Base-by-base conservation (phyloP, 345 rosid species). In the Rhodamnia rubescens region DNA sequence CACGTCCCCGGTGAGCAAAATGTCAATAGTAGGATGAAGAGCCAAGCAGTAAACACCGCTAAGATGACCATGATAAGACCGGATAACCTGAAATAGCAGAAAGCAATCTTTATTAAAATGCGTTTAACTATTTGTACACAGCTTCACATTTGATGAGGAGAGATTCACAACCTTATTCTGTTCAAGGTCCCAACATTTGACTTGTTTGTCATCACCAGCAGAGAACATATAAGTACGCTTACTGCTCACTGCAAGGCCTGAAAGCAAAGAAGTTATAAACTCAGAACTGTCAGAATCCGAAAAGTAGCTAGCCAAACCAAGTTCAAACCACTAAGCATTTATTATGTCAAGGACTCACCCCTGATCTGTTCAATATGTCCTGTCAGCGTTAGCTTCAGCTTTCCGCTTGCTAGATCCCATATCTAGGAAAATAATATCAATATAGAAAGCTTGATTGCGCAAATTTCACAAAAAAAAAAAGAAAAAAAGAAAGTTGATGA, bases 101-200 rank as follows among this genome's bases (percentile, higher is more conserved):
- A 82, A 59, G 75, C 74, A 44, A 40, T 53, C 78, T 52, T 29
- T 52, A 42, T 80, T 87, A 86, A 86, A 74, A 81, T 44, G 84
- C 27, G 3, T 69, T 64, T 57, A 80, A 42, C 75, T 32, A 53
- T 27, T 50, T 53, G 14, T n/a, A 50, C 56, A 47, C 5, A 11
- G 53, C 83, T 44, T 51, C 54, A 24, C 5, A 81, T 15, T 51
- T 51, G 27, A 82, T 20, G 44, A 53, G 32, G 75, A n/a, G 49
- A 57, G 69, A 85, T 54, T 85, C 57, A 89, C 87, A 42, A 96
- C 99, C 98, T 98, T 98, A 87, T 98, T 96, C 89, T 98, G 99
- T 87, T 98, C 99, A 90, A 98, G 99, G 86, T 98, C 99, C 99
- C 99, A 98, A 87, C 99, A 98, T 90, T 98, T 98, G 85, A 98